Conservation (phyloP, 2,329 filamentous ascomycete species). For the Beauveria bassiana region DNA sequence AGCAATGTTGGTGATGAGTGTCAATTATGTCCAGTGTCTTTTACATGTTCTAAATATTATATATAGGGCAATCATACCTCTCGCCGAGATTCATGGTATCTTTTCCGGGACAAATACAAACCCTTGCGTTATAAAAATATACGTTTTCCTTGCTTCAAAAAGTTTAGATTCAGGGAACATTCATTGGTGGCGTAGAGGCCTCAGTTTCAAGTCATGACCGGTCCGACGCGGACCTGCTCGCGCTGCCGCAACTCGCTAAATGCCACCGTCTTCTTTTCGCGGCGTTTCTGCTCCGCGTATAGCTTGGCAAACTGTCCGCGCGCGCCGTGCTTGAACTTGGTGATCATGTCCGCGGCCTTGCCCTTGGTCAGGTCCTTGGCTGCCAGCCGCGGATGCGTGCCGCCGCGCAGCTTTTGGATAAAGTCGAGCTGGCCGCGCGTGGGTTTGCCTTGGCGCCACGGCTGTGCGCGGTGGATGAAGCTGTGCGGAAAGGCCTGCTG, state of each 20-base stretch:
- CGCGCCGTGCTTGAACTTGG: constrained; percentile 79
- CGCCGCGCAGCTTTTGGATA: constrained; percentile 56
- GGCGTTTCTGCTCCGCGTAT: constrained; percentile 44
- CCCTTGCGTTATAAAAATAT: not conserved
- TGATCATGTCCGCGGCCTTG: constrained; percentile 82
- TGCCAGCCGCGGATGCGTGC: constrained; percentile 39
- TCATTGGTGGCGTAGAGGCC: not conserved
- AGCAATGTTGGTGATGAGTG: too few species aligned
- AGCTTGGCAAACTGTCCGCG: constrained; percentile 51
- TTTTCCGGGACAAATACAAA: not conserved
- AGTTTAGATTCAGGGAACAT: not conserved
- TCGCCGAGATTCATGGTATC: not conserved
- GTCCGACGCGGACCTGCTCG: constrained; percentile 50
- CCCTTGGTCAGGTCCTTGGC: constrained; percentile 63
- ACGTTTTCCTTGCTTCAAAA: not conserved
- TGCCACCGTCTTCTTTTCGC: constrained; percentile 28
- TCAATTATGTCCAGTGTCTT: not conserved
- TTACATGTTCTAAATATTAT: not conserved
- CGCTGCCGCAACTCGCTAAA: constrained; percentile 34
- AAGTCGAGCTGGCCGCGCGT: constrained; percentile 59
- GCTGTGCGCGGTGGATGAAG: constrained; percentile 58
- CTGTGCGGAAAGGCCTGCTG: constrained; percentile 54
- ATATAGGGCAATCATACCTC: not conserved
- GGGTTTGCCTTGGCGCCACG: constrained; percentile 64
- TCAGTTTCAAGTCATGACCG: constrained; percentile 27